Evolutionary conservation across 2,329 filamentous ascomycete genomes (phyloP), one percentile per base, ranked within the genome.

Genomic region (Neonectria neomacrospora): DNA sequence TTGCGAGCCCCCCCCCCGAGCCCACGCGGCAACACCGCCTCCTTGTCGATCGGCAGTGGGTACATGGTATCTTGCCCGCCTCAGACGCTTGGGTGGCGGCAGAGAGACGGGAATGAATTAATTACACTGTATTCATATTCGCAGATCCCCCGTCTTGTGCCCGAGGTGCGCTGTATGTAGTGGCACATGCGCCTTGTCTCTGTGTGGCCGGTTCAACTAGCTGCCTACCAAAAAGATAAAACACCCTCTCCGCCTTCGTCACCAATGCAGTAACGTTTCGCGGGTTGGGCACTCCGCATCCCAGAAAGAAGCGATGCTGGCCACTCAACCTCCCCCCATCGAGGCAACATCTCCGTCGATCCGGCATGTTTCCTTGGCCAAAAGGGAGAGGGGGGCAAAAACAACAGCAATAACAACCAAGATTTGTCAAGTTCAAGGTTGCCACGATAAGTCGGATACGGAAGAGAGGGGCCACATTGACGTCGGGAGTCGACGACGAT

Each of bases 21-120:
- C n/a, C 23, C 52, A 44, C 52, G 39, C 26, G 26, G 37, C 23
- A 42, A 45, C 39, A 54, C 52, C 52, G 52, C 52, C 52, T 44
- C 52, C 23, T 28, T 32, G 34, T 18, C n/a, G 51, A 39, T 54
- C 37, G 34, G 14, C 37, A 32, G 28, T 30, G 28, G 26, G 18
- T 30, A 26, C 23, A 26, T 26, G 23, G 28, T 18, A 50, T 50
- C 10, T 42, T 11, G 16, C 18, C 41, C 16, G 37, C 51, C 32
- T 32, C 34, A 22, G 23, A 23, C 14, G 23, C 8, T 30, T 14
- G 30, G 5, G 9, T 32, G 30, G n/a, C n/a, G n/a, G n/a, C n/a
- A n/a, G n/a, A n/a, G n/a, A n/a, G n/a, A n/a, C n/a, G n/a, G n/a
- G n/a, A n/a, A n/a, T n/a, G n/a, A n/a, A 32, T 11, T 32, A 12